Percentiles rank a stretch among this genome's conserved stretches.
Evolutionary conservation across 2,329 filamentous ascomycete genomes (phyloP).

Genomic region (Stagonosporopsis rhizophila): DNA sequence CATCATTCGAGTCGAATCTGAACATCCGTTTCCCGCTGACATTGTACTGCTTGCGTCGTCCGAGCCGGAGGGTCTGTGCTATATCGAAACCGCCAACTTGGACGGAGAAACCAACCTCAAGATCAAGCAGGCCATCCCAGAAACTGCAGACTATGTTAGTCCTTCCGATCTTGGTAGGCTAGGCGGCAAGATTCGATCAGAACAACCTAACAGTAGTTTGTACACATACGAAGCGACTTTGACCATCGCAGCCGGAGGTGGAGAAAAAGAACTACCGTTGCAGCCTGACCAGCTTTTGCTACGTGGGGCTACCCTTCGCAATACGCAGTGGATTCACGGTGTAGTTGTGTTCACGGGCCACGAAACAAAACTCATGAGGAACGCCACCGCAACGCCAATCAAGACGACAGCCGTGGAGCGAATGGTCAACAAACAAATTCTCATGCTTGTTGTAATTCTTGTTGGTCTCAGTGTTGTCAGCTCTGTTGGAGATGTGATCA

Average conservation of each 20-base stretch:
- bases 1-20: conserved; percentile 89
- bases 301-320: conserved; percentile 89
- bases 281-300: conserved; percentile 92
- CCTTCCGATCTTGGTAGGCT: conserved; percentile 84
- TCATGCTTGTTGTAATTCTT: conserved; percentile 86
- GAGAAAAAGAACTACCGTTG: conserved; percentile 89
- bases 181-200: conserved; percentile 85
- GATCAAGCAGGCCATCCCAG: conserved; percentile 96
- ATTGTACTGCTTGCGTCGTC: conserved; percentile 91
- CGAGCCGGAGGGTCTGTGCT: conserved; percentile 95
- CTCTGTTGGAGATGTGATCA: conserved; percentile 87
- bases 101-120: conserved; percentile 98
- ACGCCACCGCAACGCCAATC: conserved; percentile 95
- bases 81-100: conserved; percentile 97
- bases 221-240: conserved; percentile 98
- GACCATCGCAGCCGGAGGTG: conserved; percentile 87
- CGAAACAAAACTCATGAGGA: conserved; percentile 98
- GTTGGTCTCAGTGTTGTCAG: conserved; percentile 85
- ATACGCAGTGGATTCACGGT: conserved; percentile 96
- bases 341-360: conserved; percentile 97
- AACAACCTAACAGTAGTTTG: conserved; percentile 97
- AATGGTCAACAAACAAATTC: conserved; percentile 90
- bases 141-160: conserved; percentile 88
- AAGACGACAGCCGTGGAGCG: conserved; percentile 96
- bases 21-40: conserved; percentile 94